Base-by-base conservation (phyloP, 768 basidiomycete genomes). In the Tricholoma saponaceum region DNA sequence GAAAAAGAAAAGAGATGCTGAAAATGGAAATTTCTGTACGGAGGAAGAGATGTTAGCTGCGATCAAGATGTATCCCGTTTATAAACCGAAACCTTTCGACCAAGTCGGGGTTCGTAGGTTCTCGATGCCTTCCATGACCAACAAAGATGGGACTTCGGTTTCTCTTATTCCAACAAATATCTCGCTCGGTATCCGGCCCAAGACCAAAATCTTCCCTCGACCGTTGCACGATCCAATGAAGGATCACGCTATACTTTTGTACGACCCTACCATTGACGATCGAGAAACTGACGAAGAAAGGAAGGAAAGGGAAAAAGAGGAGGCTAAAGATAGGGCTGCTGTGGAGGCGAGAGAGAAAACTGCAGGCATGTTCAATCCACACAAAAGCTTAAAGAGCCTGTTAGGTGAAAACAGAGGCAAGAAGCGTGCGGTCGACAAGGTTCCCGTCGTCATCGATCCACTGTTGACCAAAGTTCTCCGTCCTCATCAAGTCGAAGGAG, bases 191-290 rank as follows among this genome's bases (percentile, higher is more conserved):
- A 86, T 91, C 54, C 84, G 95, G 12, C 89, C 92, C 0, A 86
- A 84, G 56, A 79, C 87, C 0, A 89, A 83, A 63, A 73, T 97
- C 58, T 82, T 90, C 51, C 97, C 97, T 16, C 81, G 95, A 20
- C 97, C 97, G 5, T 76, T 98, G n/a, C 89, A 95, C 65, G 94
- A 99, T 69, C 97, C 95, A 1, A 95, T 99, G 91, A 86, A 90
- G 51, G 95, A 98, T 64, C 95, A 98, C 71, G 95, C 96, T 0
- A 97, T 99, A 59, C 96, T 99, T 2, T 74, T 98, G 13, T 99
- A 92, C 68, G 97, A 98, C 66, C 97, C 97, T 0, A 98, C 97
- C 0, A 86, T 96, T 49, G 95, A 99, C 67, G 89, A 91, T 67
- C 76, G 89, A 62, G 94, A 95, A 70, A 93, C 93, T 0, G 90